Conservation (phyloP, 2,329 filamentous ascomycete species). For the Arachnomyces sp. region DNA sequence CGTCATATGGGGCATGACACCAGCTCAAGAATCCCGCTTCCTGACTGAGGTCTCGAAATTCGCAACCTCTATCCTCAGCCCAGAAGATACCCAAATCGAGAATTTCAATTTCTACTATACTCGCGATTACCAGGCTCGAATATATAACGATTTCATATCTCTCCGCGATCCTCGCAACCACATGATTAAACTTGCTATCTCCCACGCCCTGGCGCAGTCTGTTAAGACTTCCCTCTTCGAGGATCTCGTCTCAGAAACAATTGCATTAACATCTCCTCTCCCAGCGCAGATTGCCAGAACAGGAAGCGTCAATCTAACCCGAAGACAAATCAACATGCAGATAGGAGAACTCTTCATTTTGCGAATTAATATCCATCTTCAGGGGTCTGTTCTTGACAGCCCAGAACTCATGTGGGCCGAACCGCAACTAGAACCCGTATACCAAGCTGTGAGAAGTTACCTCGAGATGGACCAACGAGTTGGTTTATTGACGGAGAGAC, state of each 20-base stretch:
- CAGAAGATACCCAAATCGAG: conserved; percentile 87
- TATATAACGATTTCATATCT: conserved; percentile 99
- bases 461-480: conserved; percentile 98
- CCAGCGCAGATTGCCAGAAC: conserved; percentile 87
- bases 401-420: conserved; percentile 98
- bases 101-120: conserved; percentile 99
- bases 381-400: conserved; percentile 91
- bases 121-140: conserved; percentile 90
- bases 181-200: conserved; percentile 96
- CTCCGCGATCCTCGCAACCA: conserved; percentile 89
- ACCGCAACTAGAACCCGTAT: conserved; percentile 90
- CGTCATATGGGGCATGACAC: conserved; percentile 96
- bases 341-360: conserved; percentile 97
- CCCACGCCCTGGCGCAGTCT: conserved; percentile 87
- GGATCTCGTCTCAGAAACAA: conserved; percentile 86
- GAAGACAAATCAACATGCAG: conserved; percentile 96
- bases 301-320: conserved; percentile 80
- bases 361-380: conserved; percentile 94
- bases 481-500: conserved; percentile 73
- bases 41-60: conserved; percentile 92
- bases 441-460: conserved; percentile 89
- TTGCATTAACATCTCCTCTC: conserved; percentile 86
- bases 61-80: conserved; percentile 77
- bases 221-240: conserved; percentile 98
- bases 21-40: conserved; percentile 81